phyloP scores from a whole-genome alignment of 2,329 filamentous ascomycete species.

The Calonectria multiphialidica region DNA sequence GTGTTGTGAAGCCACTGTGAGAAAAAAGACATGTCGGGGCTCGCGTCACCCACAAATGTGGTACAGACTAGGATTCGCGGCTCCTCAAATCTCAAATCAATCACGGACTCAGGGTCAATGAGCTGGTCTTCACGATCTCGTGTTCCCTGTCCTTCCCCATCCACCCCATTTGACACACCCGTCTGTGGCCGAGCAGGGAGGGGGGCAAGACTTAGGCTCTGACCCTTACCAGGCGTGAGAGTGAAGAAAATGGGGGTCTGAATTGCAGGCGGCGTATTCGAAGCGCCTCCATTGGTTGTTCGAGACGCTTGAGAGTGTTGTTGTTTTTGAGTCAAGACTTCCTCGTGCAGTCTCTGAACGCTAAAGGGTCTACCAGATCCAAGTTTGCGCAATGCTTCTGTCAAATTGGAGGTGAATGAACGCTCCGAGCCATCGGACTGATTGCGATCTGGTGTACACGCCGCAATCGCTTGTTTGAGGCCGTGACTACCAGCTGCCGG shows the following conservation, averaged over 20 bases:
- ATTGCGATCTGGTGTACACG: conserved; percentile 65
- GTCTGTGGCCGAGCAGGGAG: conserved; percentile 50
- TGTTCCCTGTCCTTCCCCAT: conserved; percentile 37
- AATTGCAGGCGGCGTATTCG: conserved; percentile 48
- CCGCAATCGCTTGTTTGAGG: conserved; percentile 72
- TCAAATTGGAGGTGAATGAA: conserved; percentile 70
- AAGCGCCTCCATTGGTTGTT: conserved; percentile 60
- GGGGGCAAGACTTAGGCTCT: conserved; percentile 66
- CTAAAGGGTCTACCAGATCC: conserved; percentile 67
- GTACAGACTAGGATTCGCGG: conserved; percentile 74
- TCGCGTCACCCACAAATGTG: conserved; percentile 75
- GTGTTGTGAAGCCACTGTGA: conserved; percentile 74
- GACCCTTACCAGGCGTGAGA: conserved; percentile 65
- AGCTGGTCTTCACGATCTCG: conserved; percentile 52
- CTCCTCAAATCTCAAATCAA: conserved; percentile 72
- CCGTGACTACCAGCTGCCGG: conserved; percentile 65
- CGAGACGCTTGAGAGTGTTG: conserved; percentile 55
- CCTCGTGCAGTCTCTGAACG: conserved; percentile 68
- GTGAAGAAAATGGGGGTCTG: conserved; percentile 66
- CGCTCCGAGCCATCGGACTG: conserved; percentile 58
- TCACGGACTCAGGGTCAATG: conserved; percentile 61
- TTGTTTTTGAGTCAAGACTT: conserved; percentile 60
- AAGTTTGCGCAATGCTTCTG: conserved; percentile 67
- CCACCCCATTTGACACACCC: conserved; percentile 45
- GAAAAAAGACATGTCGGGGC: conserved; percentile 74